Base-by-base conservation (phyloP, 495 filamentous ascomycete species). In the Amphirosellinia nigrospora region DNA sequence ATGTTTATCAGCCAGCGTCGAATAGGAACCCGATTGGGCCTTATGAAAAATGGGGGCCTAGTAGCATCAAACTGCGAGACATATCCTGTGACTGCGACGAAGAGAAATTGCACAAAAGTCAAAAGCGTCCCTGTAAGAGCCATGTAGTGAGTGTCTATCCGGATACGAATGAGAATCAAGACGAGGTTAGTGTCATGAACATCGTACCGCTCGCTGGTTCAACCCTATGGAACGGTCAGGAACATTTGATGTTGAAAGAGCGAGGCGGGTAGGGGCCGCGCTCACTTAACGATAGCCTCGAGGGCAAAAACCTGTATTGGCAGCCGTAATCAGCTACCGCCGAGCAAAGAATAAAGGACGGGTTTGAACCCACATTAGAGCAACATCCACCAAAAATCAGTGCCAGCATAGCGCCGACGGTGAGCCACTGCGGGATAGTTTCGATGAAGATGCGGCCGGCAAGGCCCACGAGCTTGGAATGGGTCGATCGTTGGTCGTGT, bases 351-450 rank as follows among this genome's bases (percentile, higher is more conserved):
- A 58, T 16, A 50, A 52, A 46, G 60, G 63, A 32, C 53, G 46
- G 46, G 66, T 65, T 68, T 58, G 19, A 64, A 67, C 76, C 80
- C 79, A 99, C 96, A 85, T 98, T 99, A 38, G 94, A 94, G 84
- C 96, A 99, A 77, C 96, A 99, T 43, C 96, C 96, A 46, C 96
- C 96, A 78, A 99, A 97, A 58, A 99, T 99, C 66, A 98, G 84
- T 28, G 85, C 88, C n/a, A 93, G 82, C 84, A 97, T 96, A 71
- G 90, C 84, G 36, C 86, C 81, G 52, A 90, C 83, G 66, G 86
- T 87, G 9, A 92, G 81, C 90, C 90, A 91, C 74, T 86, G 86
- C 26, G 91, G 89, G 64, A 94, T 82, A 19, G 87, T 87, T 74
- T 89, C 85, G 77, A 87, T 86, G 68, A 86, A 83, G 69, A 87